Evolutionary conservation across 2,329 filamentous ascomycete genomes (phyloP).

Genomic region (Fusarium graminum): DNA sequence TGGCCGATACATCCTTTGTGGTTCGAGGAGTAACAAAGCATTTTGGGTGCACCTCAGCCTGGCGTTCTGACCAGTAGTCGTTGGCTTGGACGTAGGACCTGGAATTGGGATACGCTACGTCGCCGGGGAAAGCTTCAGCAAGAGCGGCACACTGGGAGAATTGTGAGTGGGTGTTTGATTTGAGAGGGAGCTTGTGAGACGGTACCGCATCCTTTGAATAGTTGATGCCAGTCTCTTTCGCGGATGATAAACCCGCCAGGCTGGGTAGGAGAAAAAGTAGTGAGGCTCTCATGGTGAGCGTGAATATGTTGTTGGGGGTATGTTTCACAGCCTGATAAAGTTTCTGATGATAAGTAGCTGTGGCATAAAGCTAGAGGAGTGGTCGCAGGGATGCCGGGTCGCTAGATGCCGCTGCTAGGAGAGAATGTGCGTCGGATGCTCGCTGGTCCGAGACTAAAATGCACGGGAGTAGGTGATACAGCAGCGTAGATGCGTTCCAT

Average conservation of each 20-base stretch:
- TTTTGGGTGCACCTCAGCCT: constrained; percentile 8
- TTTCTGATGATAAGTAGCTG: background rate
- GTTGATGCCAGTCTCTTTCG: background rate
- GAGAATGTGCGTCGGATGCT: background rate
- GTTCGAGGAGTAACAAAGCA: constrained; percentile 19
- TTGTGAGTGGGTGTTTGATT: background rate
- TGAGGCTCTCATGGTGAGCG: background rate
- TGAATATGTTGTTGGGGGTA: background rate
- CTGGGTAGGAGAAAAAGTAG: background rate
- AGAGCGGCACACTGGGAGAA: background rate
- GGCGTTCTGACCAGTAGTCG: constrained; percentile 25
- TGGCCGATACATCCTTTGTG: constrained; percentile 1
- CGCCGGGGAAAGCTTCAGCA: background rate
- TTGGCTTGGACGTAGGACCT: constrained; percentile 8
- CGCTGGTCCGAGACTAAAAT: background rate
- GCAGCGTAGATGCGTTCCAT: no score
- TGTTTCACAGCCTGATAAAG: no score
- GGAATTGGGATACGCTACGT: constrained; percentile 2
- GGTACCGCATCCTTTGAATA: background rate
- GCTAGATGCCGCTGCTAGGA: no score
- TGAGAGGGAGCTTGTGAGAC: background rate
- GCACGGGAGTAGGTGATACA: background rate
- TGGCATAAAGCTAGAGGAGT: background rate
- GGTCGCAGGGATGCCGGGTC: background rate
- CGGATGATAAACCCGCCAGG: background rate